Evolutionary conservation across 306 rosid species (phyloP), one percentile per base, ranked within the genome.

Genomic region (Clitoria ternatea): DNA sequence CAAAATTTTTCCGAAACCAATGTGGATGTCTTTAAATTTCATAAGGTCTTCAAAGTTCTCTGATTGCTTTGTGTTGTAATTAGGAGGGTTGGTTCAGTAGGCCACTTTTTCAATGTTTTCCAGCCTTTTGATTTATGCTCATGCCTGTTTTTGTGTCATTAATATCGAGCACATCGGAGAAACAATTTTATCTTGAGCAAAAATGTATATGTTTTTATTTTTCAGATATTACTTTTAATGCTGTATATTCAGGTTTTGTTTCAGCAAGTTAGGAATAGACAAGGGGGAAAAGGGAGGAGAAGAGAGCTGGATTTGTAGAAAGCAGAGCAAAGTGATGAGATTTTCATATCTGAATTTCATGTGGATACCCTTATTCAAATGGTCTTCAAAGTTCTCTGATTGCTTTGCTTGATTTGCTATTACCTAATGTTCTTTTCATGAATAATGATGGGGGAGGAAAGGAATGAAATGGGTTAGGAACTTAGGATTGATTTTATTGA

Each of bases 301-400:
- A 0, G 22, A 9, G 26, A 3, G 4, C 3, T 12, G 7, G 5
- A 39, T 47, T 59, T 33, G 2, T 61, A 14, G 53, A 52, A 67
- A 15, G 77, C 82, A 27, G 59, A 67, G 85, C 82, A 69, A 73
- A 47, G 33, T 82, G 82, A 82, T 55, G 85, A 73, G 70, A 26
- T 44, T 62, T 47, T 68, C 9, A 30, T 54, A 42, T 23, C 80
- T 73, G 82, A 82, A 82, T 55, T 0, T 23, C 1, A 62, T 77
- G 82, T 77, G 5, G 85, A 81, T 7, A 37, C 10, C 37, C 8
- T 13, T 5, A 40, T 60, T 36, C 50, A 22, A 36, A 23, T 36
- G 29, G 85, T 63, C 80, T 82, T 82, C 82, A 82, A 77, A 68
- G 85, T 81, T 73, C 82, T 81, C 80, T 81, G 82, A 81, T 77